Conservation (phyloP, 768 basidiomycete species). For the Calocybe cyanea region DNA sequence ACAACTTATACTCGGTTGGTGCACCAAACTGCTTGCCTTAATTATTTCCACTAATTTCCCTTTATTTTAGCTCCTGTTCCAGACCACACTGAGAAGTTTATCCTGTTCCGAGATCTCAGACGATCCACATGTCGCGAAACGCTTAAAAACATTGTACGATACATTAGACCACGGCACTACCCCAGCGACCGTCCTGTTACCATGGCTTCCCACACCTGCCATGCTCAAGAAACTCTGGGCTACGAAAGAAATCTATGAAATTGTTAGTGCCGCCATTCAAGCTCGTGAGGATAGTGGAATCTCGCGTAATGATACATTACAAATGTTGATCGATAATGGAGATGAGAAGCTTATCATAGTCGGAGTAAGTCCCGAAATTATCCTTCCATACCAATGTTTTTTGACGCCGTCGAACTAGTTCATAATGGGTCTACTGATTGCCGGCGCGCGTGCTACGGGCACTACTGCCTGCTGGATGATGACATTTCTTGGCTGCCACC, state of each 20-base stretch:
- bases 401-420: conserved; percentile 41
- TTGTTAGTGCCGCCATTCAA: conserved; percentile 54
- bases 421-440: conserved; percentile 77
- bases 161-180: conserved; percentile 67
- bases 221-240: conserved; percentile 69
- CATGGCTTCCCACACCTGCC: conserved; percentile 73
- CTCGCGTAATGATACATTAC: conserved; percentile 61
- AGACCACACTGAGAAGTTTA: conserved; percentile 65
- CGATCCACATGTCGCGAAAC: conserved; percentile 55
- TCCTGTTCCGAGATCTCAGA: conserved; percentile 69
- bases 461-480: conserved; percentile 77
- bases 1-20: conserved; percentile 63
- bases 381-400: conserved; percentile 4
- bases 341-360: conserved; percentile 69
- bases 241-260: conserved; percentile 74
- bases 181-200: conserved; percentile 66
- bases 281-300: conserved; percentile 55
- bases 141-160: conserved; percentile 64
- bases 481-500: conserved; percentile 65
- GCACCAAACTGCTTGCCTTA: conserved; percentile 6
- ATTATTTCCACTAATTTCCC: no score
- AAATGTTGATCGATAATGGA: conserved; percentile 67
- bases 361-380: conserved; percentile 44
- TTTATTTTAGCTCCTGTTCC: conserved; percentile 57
- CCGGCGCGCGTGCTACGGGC: conserved; percentile 78